Evolutionary conservation across 139 green algal species (phyloP).

Genomic region (Picochlorum sp.): DNA sequence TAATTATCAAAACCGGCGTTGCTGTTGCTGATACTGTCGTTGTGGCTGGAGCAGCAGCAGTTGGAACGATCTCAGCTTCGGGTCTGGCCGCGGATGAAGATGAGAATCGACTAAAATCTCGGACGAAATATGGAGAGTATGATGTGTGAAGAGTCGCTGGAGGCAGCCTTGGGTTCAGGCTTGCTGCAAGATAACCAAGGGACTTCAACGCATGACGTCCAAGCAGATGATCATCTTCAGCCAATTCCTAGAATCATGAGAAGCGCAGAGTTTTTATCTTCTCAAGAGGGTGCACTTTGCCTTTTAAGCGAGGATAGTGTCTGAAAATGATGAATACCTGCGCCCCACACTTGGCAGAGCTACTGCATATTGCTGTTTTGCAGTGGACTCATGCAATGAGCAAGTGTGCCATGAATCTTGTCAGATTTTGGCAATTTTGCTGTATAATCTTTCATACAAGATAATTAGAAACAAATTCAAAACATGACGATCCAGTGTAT

Average conservation of each 20-base stretch:
- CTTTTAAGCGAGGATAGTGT: conserved; percentile 80
- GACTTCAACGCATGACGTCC: too few relatives aligned
- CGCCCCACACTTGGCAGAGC: conserved; percentile 63
- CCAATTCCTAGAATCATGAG: neutral
- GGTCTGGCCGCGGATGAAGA: neutral
- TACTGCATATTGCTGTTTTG: conserved; percentile 59
- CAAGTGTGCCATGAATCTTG: conserved; percentile 17
- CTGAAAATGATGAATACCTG: conserved; percentile 84
- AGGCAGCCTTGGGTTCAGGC: neutral
- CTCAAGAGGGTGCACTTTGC: conserved; percentile 82
- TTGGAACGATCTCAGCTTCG: conserved; percentile 4
- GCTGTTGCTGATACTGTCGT: conserved; percentile 13
- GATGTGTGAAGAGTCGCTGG: neutral
- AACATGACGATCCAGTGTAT: neutral
- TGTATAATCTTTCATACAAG: conserved; percentile 50
- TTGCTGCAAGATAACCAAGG: neutral
- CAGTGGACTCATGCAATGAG: conserved; percentile 8
- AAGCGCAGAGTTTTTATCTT: conserved; percentile 33
- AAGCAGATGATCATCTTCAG: neutral
- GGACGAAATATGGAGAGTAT: conserved; percentile 2
- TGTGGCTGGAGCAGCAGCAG: conserved; percentile 12
- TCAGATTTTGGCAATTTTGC: conserved; percentile 72
- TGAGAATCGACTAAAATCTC: neutral
- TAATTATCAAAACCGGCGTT: conserved; percentile 11
- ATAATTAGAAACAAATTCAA: conserved; percentile 37